Evolutionary conservation across 2,329 filamentous ascomycete genomes (phyloP).

Genomic region (Fusarium torreyae): DNA sequence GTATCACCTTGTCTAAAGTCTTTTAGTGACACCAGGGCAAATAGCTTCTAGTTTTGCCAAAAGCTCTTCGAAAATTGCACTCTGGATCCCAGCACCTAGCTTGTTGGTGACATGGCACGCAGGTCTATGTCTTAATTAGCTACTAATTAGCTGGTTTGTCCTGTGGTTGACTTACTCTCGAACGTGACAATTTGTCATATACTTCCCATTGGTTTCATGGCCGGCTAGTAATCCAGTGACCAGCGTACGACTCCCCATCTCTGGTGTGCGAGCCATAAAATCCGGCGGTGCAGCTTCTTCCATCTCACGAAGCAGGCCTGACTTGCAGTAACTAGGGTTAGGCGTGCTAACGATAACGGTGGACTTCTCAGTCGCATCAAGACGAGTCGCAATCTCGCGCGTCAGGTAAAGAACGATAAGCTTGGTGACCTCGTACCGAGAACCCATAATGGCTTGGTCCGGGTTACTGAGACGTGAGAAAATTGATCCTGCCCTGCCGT

Average conservation of each 20-base stretch:
- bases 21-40: constrained; percentile 21
- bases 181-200: constrained; percentile 53
- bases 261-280: constrained; percentile 60
- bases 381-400: constrained; percentile 50
- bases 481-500: constrained; percentile 29
- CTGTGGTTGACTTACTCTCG: constrained; percentile 44
- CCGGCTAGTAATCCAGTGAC: constrained; percentile 52
- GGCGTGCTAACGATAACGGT: constrained; percentile 56
- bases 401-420: constrained; percentile 52
- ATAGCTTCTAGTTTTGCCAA: constrained; percentile 52
- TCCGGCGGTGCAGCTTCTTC: neutral
- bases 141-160: no score
- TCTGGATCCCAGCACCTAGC: constrained; percentile 51
- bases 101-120: constrained; percentile 52
- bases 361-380: constrained; percentile 8
- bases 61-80: constrained; percentile 54
- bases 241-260: constrained; percentile 59
- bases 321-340: constrained; percentile 61
- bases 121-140: constrained; percentile 28
- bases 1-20: no score
- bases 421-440: constrained; percentile 54
- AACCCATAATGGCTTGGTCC: constrained; percentile 47
- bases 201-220: constrained; percentile 53
- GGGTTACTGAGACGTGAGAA: constrained; percentile 53
- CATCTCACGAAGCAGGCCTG: constrained; percentile 46